Evolutionary conservation across 2,329 filamentous ascomycete species (phyloP).

Genomic region (Talaromyces sp.): DNA sequence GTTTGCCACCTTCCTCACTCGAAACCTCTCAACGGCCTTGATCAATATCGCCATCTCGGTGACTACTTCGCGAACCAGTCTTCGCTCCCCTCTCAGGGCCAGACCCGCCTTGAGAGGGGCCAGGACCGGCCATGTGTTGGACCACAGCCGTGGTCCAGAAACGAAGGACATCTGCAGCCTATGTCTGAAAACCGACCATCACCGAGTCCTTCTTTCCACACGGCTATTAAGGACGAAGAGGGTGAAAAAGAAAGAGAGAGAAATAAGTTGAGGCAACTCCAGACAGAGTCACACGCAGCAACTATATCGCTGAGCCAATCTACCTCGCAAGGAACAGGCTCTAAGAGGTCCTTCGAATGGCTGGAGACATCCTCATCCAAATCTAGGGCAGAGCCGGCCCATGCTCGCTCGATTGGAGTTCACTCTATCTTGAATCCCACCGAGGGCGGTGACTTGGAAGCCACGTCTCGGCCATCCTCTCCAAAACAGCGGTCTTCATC

Average conservation of each 20-base stretch:
- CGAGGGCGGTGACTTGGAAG: slow-evolving; percentile 16
- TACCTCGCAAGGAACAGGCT: slow-evolving; percentile 14
- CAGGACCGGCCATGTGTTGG: slow-evolving; percentile 35
- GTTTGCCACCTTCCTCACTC: slow-evolving; percentile 31
- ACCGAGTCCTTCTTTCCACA: slow-evolving; percentile 22
- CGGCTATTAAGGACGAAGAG: slow-evolving; percentile 18
- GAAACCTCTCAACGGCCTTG: slow-evolving; percentile 26
- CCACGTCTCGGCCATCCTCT: slow-evolving; percentile 15
- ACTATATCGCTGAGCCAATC: slow-evolving; percentile 13
- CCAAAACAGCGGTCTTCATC: slow-evolving; percentile 24
- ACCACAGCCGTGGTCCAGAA: slow-evolving; percentile 20
- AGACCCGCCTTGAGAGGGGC: slow-evolving; percentile 34
- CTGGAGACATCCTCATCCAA: slow-evolving; percentile 32
- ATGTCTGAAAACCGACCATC: slow-evolving; percentile 35
- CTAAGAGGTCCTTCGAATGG: slow-evolving; percentile 30
- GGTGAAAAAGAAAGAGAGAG: slow-evolving; percentile 5
- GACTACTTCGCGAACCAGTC: slow-evolving; percentile 21
- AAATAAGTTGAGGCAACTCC: neutral
- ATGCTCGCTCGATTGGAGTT: slow-evolving; percentile 35
- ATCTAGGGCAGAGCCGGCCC: slow-evolving; percentile 26
- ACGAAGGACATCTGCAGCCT: slow-evolving; percentile 28
- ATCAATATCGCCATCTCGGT: slow-evolving; percentile 26
- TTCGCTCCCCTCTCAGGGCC: slow-evolving; percentile 35
- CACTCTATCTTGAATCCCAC: slow-evolving; percentile 38
- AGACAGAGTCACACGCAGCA: slow-evolving; percentile 15